Base-by-base conservation (phyloP, 495 filamentous ascomycete genomes). In the Entonaema liquescens region DNA sequence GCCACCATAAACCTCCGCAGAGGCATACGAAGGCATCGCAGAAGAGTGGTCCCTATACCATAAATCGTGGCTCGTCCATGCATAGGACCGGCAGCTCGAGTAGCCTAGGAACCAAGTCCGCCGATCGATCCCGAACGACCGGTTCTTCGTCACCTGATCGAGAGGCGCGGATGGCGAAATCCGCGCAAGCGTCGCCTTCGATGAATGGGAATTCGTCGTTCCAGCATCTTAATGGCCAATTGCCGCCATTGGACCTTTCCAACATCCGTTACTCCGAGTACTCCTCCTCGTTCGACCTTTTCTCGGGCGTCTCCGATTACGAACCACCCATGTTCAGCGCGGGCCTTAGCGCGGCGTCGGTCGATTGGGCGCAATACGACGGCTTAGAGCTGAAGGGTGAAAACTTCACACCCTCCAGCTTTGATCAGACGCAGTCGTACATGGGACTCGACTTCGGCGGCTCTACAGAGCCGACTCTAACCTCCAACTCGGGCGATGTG, bases 1-100 rank as follows among this genome's bases (percentile, higher is more conserved):
- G 95, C 67, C 93, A 98, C 79, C 94, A 97, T 84, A 95, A 95
- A 81, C 94, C 95, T 7, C 88, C 90, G 29, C 92, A 96, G 79
- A 93, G 94, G 80, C 91, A 95, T 78, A 90, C 95, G 80, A 91
- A 93, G 78, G 87, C 90, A 67, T 91, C 92, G 67, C 93, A 96
- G 77, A 91, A 93, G 78, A 91, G 86, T 74, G 92, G 93, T 59
- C 94, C 94, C 15, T 97, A 97, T 80, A 90, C 90, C 75, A 88
- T 94, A 61, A 89, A 86, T 60, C 88, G 92, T 54, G 88, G 86
- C 61, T 89, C 92, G 80, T 89, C 90, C 53, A 86, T 92, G 74
- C 89, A 91, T 79, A 85, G 84, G 72, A 76, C 80, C 9, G 78
- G 77, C 61, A 84, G 82, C 80, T 68, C 79, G 2, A 80, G 80